Evolutionary conservation across 306 rosid species (phyloP).

Genomic region (Leucaena leucocephala): DNA sequence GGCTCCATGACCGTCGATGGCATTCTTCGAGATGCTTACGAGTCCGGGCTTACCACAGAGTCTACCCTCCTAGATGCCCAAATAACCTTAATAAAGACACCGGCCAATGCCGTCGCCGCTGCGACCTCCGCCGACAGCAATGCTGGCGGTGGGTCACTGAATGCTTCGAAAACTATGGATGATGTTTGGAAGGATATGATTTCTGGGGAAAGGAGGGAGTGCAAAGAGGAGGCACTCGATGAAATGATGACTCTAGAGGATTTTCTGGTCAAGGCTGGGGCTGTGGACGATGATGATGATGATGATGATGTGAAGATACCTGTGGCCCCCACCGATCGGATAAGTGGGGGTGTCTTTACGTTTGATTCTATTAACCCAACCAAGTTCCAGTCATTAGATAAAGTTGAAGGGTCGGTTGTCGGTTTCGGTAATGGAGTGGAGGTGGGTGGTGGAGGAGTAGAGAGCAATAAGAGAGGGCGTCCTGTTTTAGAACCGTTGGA

Average conservation of each 20-base stretch:
- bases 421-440: constrained; percentile 71
- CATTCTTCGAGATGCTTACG: constrained; percentile 44
- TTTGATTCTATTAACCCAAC: constrained; percentile 53
- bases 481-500: constrained; percentile 17
- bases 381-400: constrained; percentile 54
- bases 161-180: constrained; percentile 62
- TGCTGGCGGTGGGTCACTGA: constrained; percentile 9
- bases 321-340: constrained; percentile 43
- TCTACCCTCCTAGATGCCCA: constrained; percentile 58
- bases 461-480: constrained; percentile 5
- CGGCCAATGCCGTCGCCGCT: constrained; percentile 20
- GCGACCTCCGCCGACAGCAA: neutral
- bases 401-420: constrained; percentile 58
- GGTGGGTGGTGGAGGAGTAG: constrained; percentile 30
- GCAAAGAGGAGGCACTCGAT: constrained; percentile 69
- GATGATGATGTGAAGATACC: constrained; percentile 63
- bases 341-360: constrained; percentile 58
- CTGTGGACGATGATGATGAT: constrained; percentile 49
- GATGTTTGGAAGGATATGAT: constrained; percentile 91
- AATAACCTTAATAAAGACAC: constrained; percentile 46
- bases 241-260: constrained; percentile 92
- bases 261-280: constrained; percentile 71
- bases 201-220: constrained; percentile 63
- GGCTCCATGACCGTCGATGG: constrained; percentile 57
- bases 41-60: constrained; percentile 40